A percentile compares a stretch with the other conserved stretches of the same genome.
Evolutionary conservation across 495 filamentous ascomycete species (phyloP).

Genomic region (Aspergillus carlsbadensis): DNA sequence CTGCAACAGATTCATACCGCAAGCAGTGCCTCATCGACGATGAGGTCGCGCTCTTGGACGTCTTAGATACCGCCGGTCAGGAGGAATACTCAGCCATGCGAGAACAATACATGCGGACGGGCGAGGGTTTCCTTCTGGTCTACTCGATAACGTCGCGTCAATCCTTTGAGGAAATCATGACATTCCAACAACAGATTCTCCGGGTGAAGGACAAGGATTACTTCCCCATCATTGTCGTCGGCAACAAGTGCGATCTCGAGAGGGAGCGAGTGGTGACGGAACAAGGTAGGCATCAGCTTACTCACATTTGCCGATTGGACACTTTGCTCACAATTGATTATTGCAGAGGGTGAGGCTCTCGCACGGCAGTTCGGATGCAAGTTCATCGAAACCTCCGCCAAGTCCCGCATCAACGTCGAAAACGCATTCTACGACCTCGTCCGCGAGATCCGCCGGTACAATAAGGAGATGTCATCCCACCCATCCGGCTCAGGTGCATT

Average conservation of each 20-base stretch:
- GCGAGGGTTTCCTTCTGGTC: constrained; percentile 95
- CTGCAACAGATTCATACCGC: constrained; percentile 85
- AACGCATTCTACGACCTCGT: constrained; percentile 98
- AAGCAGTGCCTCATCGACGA: constrained; percentile 99
- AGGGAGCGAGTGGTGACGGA: constrained; percentile 83
- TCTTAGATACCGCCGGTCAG: constrained; percentile 96
- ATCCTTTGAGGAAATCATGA: constrained; percentile 96
- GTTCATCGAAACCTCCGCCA: constrained; percentile 98
- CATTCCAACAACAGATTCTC: constrained; percentile 97
- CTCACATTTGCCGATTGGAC: neutral
- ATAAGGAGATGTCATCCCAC: constrained; percentile 93
- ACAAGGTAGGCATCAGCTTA: constrained; percentile 67
- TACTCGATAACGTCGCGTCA: constrained; percentile 98
- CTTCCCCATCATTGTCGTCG: constrained; percentile 99
- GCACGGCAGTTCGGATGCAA: constrained; percentile 89
- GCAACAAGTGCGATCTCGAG: constrained; percentile 98
- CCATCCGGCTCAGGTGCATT: constrained; percentile 62
- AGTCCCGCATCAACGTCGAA: constrained; percentile 96
- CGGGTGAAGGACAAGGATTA: constrained; percentile 99
- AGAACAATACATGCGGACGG: constrained; percentile 99
- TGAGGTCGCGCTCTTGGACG: constrained; percentile 93
- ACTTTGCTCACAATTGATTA: constrained; percentile 25
- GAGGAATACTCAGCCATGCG: constrained; percentile 99
- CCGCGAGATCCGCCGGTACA: constrained; percentile 93
- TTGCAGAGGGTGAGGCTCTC: constrained; percentile 81